These are phyloP conservation scores for Sarcodon sp. DNA, from an alignment of 768 basidiomycete species.

Conservation along the genomic window DNA sequence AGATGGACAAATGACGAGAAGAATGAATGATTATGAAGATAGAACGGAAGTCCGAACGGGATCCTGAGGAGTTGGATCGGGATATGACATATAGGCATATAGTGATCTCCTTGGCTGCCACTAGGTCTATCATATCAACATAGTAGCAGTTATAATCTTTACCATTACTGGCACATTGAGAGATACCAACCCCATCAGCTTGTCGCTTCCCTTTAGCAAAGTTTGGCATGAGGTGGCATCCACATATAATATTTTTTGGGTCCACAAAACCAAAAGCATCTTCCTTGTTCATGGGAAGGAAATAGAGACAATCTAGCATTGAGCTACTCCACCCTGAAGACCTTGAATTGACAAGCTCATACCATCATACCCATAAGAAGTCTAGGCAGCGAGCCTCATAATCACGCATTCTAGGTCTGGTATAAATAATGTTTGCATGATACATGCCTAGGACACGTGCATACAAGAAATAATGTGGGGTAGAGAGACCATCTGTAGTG, in stretches of 20 bases:
- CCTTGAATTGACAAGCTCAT: background rate
- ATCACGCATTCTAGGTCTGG: background rate
- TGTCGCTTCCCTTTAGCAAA: background rate
- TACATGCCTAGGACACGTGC: constrained; percentile 2
- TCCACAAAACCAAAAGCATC: background rate
- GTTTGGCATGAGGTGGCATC: background rate
- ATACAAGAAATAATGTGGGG: constrained; percentile 3
- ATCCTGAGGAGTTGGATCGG: too few species aligned
- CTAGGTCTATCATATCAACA: too few species aligned
- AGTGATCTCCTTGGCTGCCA: too few species aligned
- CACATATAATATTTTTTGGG: background rate
- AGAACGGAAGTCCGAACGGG: too few species aligned
- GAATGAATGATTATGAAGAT: too few species aligned
- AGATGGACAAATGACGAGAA: too few species aligned
- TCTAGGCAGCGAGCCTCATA: background rate
- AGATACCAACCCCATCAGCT: too few species aligned
- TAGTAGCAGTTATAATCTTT: too few species aligned
- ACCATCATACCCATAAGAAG: background rate
- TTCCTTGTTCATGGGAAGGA: background rate
- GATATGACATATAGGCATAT: too few species aligned
- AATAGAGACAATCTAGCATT: background rate
- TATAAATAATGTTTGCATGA: background rate
- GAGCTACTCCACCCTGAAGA: background rate
- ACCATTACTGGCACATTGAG: too few species aligned
- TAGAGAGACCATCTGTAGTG: background rate